Base-by-base conservation (phyloP, 2,329 filamentous ascomycete genomes). In the Thelonectria olida region DNA sequence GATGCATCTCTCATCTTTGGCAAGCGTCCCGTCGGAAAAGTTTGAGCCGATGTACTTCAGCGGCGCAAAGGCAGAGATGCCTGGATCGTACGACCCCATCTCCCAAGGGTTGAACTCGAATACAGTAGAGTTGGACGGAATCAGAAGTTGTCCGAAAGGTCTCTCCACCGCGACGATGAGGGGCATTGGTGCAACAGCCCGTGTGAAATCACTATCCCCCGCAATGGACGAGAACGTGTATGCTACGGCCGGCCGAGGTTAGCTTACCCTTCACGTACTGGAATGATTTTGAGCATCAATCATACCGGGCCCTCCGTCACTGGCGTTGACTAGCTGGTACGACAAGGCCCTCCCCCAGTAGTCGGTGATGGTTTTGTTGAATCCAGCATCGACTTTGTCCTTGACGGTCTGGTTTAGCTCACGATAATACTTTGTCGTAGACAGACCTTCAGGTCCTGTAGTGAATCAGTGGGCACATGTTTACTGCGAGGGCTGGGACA, bases 61-160 rank as follows among this genome's bases (percentile, higher is more conserved):
- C 1, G 92, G 91, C 0, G 85, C 89, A 67, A 93, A 95, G 5
- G 86, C 92, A 68, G 82, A 90, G 5, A 91, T 79, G 0, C 86
- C 91, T 0, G 91, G 90, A 72, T 95, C 92, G 68, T 87, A 93
- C 1, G 89, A 88, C 7, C 92, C 92, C 69, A 95, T 85, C 69
- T 96, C 92, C 80, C 87, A 94, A 0, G 92, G 92, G 67, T 89
- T 93, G 76, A 95, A 90, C 69, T 94, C 92, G 66, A 86, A 90
- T 25, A 93, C 84, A 1, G 92, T 94, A 2, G 91, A 85, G 69
- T 94, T 95, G 8, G 34, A 54, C 10, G 56, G 61, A 23, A 95
- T 79, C 23, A 91, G 76, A 0, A 75, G 71, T 47, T 91, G 84
- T 15, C 85, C 87, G 0, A 90, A 88, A 17, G 83, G 80, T 39